Evolutionary conservation across 805 yeast genomes (phyloP), one percentile per base, ranked within the genome.

Genomic region (Monosporozyma siamensis): DNA sequence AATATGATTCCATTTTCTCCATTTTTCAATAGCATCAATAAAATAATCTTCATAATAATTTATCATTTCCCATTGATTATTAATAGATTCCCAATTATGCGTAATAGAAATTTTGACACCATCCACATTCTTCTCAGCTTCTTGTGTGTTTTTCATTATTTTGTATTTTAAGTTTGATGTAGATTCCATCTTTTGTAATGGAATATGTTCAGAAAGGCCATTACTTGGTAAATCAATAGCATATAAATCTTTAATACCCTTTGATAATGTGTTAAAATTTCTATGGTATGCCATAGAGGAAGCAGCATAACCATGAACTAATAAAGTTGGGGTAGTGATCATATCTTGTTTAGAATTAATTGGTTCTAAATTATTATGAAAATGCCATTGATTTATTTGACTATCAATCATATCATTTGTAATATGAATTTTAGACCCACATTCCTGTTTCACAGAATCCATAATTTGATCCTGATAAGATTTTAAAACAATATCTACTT

Each of bases 231-330:
- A 58, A 55, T 84, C 95, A 18, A 84, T 66, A 0, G 86, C 79
- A 57, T 80, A 87, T 26, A 84, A 54, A 34, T 72, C 80, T 1
- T 77, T 75, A 8, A 80, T 64, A 4, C 65, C 46, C 39, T 46
- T 54, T 3, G 74, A 57, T 39, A 82, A 59, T 0, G 61, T 68
- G 37, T 72, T 74, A 49, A 85, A 75, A 55, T 85, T 90, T 47
- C 81, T 75, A 54, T 80, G 74, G 52, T 78, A 90, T 42, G 87
- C 78, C 21, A 94, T 90, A 11, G 88, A 73, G 1, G 95, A 85
- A 0, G 97, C 95, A 2, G 95, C 96, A 56, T 87, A 88, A 0
- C 98, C 98, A 61, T 90, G 98, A 4, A 92, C 64, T 47, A 90
- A 61, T 2, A 92, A 48, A 3, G 70, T 59, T 2, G 73, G 72